phyloP scores from a whole-genome alignment of 78 protist species.

The Planoprotostelium fungivorum region DNA sequence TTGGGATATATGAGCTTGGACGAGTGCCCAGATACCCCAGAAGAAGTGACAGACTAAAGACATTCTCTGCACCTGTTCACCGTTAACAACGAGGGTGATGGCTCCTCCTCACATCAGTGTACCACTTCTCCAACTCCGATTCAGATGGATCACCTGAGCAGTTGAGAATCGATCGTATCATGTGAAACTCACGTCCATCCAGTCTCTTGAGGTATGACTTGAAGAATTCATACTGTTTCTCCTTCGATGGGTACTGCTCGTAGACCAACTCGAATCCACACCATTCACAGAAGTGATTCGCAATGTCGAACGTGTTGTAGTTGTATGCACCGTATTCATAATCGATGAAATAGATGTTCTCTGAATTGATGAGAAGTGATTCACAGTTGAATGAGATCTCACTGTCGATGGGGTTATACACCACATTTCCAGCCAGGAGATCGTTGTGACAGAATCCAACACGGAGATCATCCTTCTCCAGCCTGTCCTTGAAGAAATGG shows the following conservation, averaged over 20 bases:
- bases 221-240: not conserved
- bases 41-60: not conserved
- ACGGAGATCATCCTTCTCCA: not conserved
- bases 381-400: no score
- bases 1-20: not conserved
- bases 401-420: no score
- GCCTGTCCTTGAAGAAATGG: not conserved
- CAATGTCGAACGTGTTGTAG: slow-evolving; percentile 45
- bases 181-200: not conserved
- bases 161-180: not conserved
- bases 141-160: not conserved
- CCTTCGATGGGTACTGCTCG: not conserved
- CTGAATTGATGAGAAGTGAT: not conserved
- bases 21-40: not conserved
- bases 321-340: slow-evolving; percentile 58
- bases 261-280: not conserved
- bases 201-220: not conserved
- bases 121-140: no score
- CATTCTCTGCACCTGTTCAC: not conserved
- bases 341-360: slow-evolving; percentile 21
- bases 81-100: not conserved
- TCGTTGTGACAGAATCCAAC: not conserved
- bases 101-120: not conserved
- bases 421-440: not conserved
- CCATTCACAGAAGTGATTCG: slow-evolving; percentile 58